Base-by-base conservation (phyloP, 495 filamentous ascomycete genomes). In the Annulohypoxylon stygium region DNA sequence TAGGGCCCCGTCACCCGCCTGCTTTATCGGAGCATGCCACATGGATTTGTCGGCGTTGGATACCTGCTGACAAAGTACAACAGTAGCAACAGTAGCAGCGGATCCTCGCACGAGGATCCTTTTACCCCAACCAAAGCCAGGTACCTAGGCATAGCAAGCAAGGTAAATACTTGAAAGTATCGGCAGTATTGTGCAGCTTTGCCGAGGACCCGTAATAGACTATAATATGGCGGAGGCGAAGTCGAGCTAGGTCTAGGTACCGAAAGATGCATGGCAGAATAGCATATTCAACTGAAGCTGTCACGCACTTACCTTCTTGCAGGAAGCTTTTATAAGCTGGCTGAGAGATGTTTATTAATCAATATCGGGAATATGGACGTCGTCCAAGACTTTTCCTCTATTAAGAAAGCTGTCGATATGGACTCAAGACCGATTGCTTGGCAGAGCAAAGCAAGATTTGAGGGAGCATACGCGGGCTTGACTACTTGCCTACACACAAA, bases 41-140 rank as follows among this genome's bases (percentile, higher is more conserved):
- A 71, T 64, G 72, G 72, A 39, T 68, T 64, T 65, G 36, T 47
- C 30, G 39, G 48, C 51, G 30, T 7, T 41, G 55, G 20, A 11
- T 33, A 48, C 23, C 37, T 20, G 43, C 63, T 61, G 55, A 39
- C 53, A 36, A 67, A 70, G 67, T 70, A 64, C 53, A 64, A 74
- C 36, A 30, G 30, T 30, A 23, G 20, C 36, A 39, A 43, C 67
- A 70, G 72, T 75, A 57, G 57, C 53, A 64, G 60, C 62, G 65
- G 58, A 63, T 64, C 57, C 23, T 53, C 3, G 50, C 33, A 30
- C 18, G 55, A 48, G 18, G 18, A 47, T 64, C 41, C 51, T 41
- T 50, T 50, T 47, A 20, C 25, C 26, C 47, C 48, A 61, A 48
- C 45, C 30, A 53, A 41, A 62, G 30, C 30, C 30, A 3, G 30